Evolutionary conservation across 129 eudicot species (phyloP), one percentile per base, ranked within the genome.

Genomic region (Glebionis coronaria): DNA sequence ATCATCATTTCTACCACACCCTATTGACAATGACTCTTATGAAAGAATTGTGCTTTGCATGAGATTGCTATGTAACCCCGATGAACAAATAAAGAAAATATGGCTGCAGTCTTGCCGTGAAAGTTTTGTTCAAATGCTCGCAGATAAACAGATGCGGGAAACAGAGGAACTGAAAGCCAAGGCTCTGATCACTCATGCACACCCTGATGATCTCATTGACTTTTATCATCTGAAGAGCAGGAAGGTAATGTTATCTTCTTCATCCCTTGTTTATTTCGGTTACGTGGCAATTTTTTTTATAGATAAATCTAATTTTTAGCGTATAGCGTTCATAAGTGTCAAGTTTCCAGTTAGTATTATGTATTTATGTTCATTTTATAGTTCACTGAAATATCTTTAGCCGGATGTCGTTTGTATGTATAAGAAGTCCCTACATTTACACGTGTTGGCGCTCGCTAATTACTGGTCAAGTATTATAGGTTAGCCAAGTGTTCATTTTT

Each of bases 161-260:
- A 86, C 95, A 16, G 98, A 89, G 61, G 98, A 93, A 72, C 75
- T 85, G 14, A 93, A 84, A 74, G 98, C 95, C 3, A 93, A 93
- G 80, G 97, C 98, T 55, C 96, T 76, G 79, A 74, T 86, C 44
- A 84, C 98, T 51, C 83, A 79, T 70, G 82, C 97, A 64, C 98
- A 93, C 65, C 98, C 98, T 18, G 98, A 93, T 81, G 98, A 93
- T 72, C 92, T 88, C 57, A 93, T 93, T 72, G 98, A 93, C 73
- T 93, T 93, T 71, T 93, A 93, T 65, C 98, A 93, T 82, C 56
- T 93, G 82, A 88, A 93, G 90, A 93, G 97, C 80, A 82, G 97
- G 73, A 88, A 77, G 97, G 98, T 93, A 84, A 78, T 56, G 15
- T 46, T 19, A 25, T 74, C 5, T 15, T 44, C 35, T 58, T 13